Evolutionary conservation across 2,329 filamentous ascomycete genomes (phyloP).

Genomic region (Ascochyta viciae-villosae): DNA sequence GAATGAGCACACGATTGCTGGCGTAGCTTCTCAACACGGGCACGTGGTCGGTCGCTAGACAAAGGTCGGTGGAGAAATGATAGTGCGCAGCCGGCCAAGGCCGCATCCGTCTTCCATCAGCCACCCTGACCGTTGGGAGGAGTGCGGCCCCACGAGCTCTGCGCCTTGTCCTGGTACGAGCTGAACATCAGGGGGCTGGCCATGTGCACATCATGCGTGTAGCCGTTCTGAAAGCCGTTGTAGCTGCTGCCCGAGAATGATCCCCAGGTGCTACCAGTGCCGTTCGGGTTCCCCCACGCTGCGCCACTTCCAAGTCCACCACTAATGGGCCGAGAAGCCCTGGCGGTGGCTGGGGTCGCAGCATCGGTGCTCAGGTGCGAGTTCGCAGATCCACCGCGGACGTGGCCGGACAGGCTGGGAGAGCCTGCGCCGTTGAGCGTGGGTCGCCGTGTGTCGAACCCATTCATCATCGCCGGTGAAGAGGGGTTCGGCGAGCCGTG

Average conservation of each 20-base stretch:
- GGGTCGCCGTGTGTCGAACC: slow-evolving; percentile 34
- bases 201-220: slow-evolving; percentile 37
- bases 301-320: slow-evolving; percentile 43
- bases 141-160: slow-evolving; percentile 45
- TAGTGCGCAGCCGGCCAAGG: slow-evolving; percentile 7
- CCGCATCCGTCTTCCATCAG: slow-evolving; percentile 31
- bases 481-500: slow-evolving; percentile 40
- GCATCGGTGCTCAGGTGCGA: slow-evolving; percentile 49
- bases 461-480: slow-evolving; percentile 34
- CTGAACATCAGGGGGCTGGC: slow-evolving; percentile 53
- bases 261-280: slow-evolving; percentile 33
- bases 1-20: not conserved
- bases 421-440: slow-evolving; percentile 42
- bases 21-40: not conserved
- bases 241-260: slow-evolving; percentile 24
- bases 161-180: slow-evolving; percentile 42
- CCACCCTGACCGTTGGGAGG: slow-evolving; percentile 49
- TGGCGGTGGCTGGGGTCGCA: slow-evolving; percentile 20
- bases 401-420: slow-evolving; percentile 47
- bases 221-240: slow-evolving; percentile 28
- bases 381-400: slow-evolving; percentile 53
- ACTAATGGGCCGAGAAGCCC: slow-evolving; percentile 32
- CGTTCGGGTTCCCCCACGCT: slow-evolving; percentile 40
- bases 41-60: not conserved
- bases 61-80: slow-evolving; percentile 2